phyloP scores from a whole-genome alignment of 1,284 basidiomycete genomes.

The Trichosporon coremiiforme region DNA sequence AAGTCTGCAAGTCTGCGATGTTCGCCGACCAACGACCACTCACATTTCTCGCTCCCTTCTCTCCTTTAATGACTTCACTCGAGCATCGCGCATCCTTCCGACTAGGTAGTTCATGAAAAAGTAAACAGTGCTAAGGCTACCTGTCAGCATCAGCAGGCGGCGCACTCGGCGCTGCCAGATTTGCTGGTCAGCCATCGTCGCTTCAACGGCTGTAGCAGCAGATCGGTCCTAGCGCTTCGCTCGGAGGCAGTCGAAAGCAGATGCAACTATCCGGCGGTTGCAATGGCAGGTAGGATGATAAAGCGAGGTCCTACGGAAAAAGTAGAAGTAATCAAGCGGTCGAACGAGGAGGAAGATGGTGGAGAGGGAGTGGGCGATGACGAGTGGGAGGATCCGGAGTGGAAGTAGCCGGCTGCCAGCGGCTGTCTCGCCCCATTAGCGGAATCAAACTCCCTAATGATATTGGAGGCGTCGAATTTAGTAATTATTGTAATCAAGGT shows the following conservation, averaged over 20 bases:
- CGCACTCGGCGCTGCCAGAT: slow-evolving; percentile 44
- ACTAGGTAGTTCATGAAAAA: slow-evolving; percentile 43
- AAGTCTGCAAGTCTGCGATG: not conserved
- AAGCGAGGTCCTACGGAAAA: not conserved
- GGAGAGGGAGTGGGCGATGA: slow-evolving; percentile 18
- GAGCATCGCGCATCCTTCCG: slow-evolving; percentile 46
- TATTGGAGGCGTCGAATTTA: too few relatives aligned
- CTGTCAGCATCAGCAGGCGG: slow-evolving; percentile 40
- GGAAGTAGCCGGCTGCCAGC: not conserved
- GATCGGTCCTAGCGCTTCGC: not conserved
- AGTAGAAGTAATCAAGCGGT: not conserved
- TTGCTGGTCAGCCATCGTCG: slow-evolving; percentile 14
- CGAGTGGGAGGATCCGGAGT: slow-evolving; percentile 9
- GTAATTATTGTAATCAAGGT: too few relatives aligned
- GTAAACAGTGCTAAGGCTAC: slow-evolving; percentile 46
- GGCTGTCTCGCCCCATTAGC: not conserved
- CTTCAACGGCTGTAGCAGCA: not conserved
- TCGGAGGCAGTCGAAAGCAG: not conserved
- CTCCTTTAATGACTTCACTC: slow-evolving; percentile 44
- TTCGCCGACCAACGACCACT: slow-evolving; percentile 24
- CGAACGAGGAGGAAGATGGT: not conserved
- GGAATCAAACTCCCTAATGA: not conserved
- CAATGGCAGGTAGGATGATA: not conserved
- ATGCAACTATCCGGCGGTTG: not conserved
- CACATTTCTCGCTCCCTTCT: slow-evolving; percentile 46